Evolutionary conservation across 352 stramenopile species (phyloP), one percentile per base, ranked within the genome.

Genomic region (Pythium vanterpoolii): DNA sequence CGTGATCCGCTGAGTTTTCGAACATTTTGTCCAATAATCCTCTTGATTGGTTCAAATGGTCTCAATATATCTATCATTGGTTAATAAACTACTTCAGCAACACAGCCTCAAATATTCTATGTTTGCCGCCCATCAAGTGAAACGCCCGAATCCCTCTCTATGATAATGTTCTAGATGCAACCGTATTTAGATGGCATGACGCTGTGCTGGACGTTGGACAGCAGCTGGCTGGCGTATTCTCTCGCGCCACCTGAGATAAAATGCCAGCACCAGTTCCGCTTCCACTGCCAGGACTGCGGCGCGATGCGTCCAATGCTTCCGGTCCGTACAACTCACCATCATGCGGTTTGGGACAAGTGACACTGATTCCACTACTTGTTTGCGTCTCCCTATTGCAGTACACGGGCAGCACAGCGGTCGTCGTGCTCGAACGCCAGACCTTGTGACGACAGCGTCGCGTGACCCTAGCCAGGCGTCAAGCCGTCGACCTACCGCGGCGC

Each of bases 391-490:
- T 31, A 28, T 7, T 54, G 8, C 26, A 62, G 45, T 56, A 1
- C 14, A 27, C 21, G 39, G 57, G 11, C 47, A 59, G 5, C 27
- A 19, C 1, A 53, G 39, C 28, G 58, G 40, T 13, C 49, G 58
- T 3, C 58, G 50, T 9, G 50, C 49, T 14, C 58, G 49, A 33
- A 66, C 60, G 14, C 60, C 60, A 0, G 60, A 66, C 5, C 52
- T 51, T 34, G 38, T 33, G 48, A n/a, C 30, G 11, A 31, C 43
- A 5, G 24, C 46, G 11, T 44, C 43, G 4, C 21, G 50, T 10
- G 46, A 60, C n/a, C n/a, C 33, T 3, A 18, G 24, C 39, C 48
- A 54, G 28, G 31, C 49, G 21, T 23, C 31, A 6, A 38, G 33
- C 18, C 50, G 50, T 24, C 50, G 36, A 19, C 18, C 28, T 23